Percentiles rank a stretch among this genome's conserved stretches.
Conservation (phyloP, 1,284 basidiomycete species). For the Marasmius sp. region DNA sequence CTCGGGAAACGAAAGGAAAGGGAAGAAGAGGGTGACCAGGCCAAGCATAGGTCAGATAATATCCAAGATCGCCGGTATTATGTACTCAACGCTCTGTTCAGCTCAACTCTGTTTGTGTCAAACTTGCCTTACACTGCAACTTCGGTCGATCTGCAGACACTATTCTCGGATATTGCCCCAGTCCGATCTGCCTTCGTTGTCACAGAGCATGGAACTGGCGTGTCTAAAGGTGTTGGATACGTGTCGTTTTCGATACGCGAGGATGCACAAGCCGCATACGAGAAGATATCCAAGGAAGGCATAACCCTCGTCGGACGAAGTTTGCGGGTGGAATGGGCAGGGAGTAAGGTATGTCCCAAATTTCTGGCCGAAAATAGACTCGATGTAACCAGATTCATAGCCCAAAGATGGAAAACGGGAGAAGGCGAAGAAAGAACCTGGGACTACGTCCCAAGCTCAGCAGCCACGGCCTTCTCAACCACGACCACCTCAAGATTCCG, state of each 20-base stretch:
- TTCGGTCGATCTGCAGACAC: slow-evolving; percentile 85
- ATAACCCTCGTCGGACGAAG: slow-evolving; percentile 63
- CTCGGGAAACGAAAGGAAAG: slow-evolving; percentile 57
- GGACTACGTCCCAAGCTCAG: slow-evolving; percentile 31
- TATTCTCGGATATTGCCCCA: slow-evolving; percentile 95
- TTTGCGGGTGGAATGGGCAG: slow-evolving; percentile 80
- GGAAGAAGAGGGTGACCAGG: slow-evolving; percentile 32
- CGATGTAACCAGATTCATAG: slow-evolving; percentile 21
- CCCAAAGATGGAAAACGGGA: slow-evolving; percentile 39
- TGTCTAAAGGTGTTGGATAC: slow-evolving; percentile 97
- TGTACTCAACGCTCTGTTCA: slow-evolving; percentile 20
- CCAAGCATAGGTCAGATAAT: slow-evolving; percentile 37
- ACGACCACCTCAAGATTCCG: slow-evolving; percentile 56
- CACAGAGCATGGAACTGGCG: slow-evolving; percentile 73
- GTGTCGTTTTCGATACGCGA: slow-evolving; percentile 90
- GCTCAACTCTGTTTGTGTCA: slow-evolving; percentile 77
- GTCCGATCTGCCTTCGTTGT: slow-evolving; percentile 95
- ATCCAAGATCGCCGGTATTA: background rate
- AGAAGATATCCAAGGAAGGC: slow-evolving; percentile 56
- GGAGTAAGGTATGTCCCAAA: slow-evolving; percentile 59
- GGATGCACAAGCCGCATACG: slow-evolving; percentile 81
- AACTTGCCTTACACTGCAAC: slow-evolving; percentile 90
- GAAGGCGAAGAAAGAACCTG: slow-evolving; percentile 36
- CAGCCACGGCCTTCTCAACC: slow-evolving; percentile 30
- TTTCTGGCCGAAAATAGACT: background rate